These are phyloP conservation scores for Saccharomycopsis capsularis DNA, from an alignment of 805 yeast genomes.

Conservation along the genomic window DNA sequence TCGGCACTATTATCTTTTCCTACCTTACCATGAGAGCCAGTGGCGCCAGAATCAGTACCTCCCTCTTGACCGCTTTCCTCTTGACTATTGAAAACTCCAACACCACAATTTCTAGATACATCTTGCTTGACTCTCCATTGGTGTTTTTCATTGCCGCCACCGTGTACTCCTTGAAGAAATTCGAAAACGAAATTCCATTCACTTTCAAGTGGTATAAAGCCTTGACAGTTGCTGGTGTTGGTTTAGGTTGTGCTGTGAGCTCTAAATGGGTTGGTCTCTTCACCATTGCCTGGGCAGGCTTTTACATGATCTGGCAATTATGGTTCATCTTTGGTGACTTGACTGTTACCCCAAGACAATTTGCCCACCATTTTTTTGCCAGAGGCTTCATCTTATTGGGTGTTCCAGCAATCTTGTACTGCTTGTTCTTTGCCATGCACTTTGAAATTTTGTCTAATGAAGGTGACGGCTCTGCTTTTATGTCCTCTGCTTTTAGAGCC, in stretches of 20 bases:
- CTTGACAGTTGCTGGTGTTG: constrained; percentile 57
- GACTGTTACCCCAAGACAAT: constrained; percentile 37
- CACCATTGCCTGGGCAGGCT: constrained; percentile 72
- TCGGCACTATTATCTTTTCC: constrained; percentile 55
- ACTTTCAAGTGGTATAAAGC: constrained; percentile 49
- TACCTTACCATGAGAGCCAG: constrained; percentile 66
- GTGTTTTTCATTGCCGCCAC: constrained; percentile 71
- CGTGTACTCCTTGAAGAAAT: constrained; percentile 55
- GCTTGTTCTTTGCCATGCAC: constrained; percentile 56
- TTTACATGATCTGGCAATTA: constrained; percentile 50
- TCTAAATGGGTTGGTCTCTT: constrained; percentile 77
- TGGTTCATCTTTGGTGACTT: constrained; percentile 75
- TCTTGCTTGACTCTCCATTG: constrained; percentile 69
- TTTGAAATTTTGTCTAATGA: constrained; percentile 49
- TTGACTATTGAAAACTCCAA: constrained; percentile 61
- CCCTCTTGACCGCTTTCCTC: constrained; percentile 48
- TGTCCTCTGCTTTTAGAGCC: constrained; percentile 66
- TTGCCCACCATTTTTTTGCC: constrained; percentile 40
- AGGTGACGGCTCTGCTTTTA: constrained; percentile 67
- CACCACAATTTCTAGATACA: constrained; percentile 64
- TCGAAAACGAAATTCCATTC: constrained; percentile 60
- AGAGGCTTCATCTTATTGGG: constrained; percentile 52
- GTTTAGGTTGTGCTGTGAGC: constrained; percentile 65
- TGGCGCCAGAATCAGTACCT: constrained; percentile 60
- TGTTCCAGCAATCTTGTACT: constrained; percentile 50